These are phyloP conservation scores for Tricholoma sp. DNA, from an alignment of 768 basidiomycete species.

Conservation along the genomic window DNA sequence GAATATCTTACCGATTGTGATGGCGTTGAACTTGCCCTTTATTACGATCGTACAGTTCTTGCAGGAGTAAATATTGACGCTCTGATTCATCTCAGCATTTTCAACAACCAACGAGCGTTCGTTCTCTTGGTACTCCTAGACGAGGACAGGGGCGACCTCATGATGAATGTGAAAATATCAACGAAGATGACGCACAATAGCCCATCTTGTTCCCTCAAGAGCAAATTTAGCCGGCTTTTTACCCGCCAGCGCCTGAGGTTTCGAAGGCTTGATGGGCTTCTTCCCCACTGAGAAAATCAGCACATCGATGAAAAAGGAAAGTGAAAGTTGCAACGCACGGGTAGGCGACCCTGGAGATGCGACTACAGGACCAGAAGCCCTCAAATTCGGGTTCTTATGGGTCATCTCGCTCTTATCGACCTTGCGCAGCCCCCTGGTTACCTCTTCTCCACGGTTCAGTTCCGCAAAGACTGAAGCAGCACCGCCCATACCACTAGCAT, in stretches of 20 bases:
- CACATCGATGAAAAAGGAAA: neutral
- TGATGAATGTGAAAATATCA: neutral
- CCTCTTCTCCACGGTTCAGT: constrained; percentile 82
- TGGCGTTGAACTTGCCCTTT: constrained; percentile 93
- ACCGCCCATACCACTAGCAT: constrained; percentile 39
- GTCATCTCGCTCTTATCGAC: constrained; percentile 98
- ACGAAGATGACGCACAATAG: constrained; percentile 53
- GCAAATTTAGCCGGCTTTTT: constrained; percentile 92
- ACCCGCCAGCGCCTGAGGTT: constrained; percentile 75
- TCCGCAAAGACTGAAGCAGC: constrained; percentile 84
- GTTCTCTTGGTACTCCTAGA: constrained; percentile 89
- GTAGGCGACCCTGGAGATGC: constrained; percentile 27
- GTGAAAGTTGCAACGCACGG: constrained; percentile 15
- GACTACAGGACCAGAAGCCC: constrained; percentile 54
- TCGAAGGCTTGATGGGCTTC: constrained; percentile 76
- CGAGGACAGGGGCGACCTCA: neutral
- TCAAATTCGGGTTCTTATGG: constrained; percentile 92
- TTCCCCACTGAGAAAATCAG: constrained; percentile 26
- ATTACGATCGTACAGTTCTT: constrained; percentile 79
- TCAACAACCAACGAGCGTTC: constrained; percentile 68
- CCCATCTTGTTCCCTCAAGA: constrained; percentile 92
- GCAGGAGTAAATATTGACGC: constrained; percentile 86
- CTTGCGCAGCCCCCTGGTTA: constrained; percentile 88
- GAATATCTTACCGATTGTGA: constrained; percentile 65
- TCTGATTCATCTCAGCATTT: constrained; percentile 72